A percentile compares a stretch with the other conserved stretches of the same genome.
phyloP scores from a whole-genome alignment of 805 yeast genomes.

The Grigorovia transvaalensis region DNA sequence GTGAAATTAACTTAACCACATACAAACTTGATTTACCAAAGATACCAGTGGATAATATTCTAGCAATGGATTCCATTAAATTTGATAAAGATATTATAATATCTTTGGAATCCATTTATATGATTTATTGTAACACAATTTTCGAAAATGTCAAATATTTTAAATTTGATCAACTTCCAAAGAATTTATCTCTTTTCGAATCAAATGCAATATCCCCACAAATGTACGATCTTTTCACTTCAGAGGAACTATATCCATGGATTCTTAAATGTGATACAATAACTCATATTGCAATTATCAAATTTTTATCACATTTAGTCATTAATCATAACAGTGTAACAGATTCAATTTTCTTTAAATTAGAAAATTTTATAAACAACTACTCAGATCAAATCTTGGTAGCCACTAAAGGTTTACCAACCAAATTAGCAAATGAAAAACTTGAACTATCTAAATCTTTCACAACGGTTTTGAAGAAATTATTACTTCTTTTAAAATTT shows the following conservation, averaged over 20 bases:
- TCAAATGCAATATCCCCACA: slow-evolving; percentile 48
- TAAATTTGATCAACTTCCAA: slow-evolving; percentile 51
- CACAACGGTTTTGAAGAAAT: slow-evolving; percentile 40
- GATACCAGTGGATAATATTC: slow-evolving; percentile 28
- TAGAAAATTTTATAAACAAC: slow-evolving; percentile 42
- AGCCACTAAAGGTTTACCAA: slow-evolving; percentile 39
- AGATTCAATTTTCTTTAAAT: slow-evolving; percentile 39
- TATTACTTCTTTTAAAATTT: slow-evolving; percentile 45
- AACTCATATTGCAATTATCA: slow-evolving; percentile 46
- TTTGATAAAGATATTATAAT: slow-evolving; percentile 49
- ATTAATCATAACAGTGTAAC: slow-evolving; percentile 31
- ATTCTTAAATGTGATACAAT: slow-evolving; percentile 53
- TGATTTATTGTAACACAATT: slow-evolving; percentile 50
- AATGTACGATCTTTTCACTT: slow-evolving; percentile 46
- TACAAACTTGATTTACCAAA: slow-evolving; percentile 32
- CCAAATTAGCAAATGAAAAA: slow-evolving; percentile 38
- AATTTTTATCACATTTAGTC: slow-evolving; percentile 52
- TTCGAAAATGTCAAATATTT: slow-evolving; percentile 58
- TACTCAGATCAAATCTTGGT: slow-evolving; percentile 37
- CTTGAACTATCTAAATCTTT: slow-evolving; percentile 45
- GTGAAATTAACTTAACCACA: slow-evolving; percentile 1
- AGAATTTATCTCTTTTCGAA: slow-evolving; percentile 42
- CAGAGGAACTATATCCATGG: slow-evolving; percentile 48
- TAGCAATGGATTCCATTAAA: slow-evolving; percentile 33
- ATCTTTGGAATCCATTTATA: slow-evolving; percentile 52